Evolutionary conservation across 108 stramenopile genomes (phyloP), one percentile per base, ranked within the genome.

Genomic region (Nitzschia sp.): DNA sequence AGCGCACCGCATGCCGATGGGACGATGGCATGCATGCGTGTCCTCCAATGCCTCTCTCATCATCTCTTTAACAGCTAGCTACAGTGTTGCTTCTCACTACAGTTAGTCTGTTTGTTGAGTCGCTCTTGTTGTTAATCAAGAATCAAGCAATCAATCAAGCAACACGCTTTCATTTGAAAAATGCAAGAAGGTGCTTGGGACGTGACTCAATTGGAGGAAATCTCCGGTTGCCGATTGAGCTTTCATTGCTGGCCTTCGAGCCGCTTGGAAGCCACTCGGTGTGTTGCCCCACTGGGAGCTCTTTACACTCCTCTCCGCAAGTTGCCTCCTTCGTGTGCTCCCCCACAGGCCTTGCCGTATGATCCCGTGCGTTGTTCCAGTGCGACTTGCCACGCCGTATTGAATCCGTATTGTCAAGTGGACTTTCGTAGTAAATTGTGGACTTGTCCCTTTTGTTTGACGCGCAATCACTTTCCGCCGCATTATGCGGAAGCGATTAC

Each of bases 401-500:
- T 99, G 46, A 98, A 98, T 76, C 98, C 98, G 3, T 99, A 97
- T 82, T 97, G 95, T 58, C 94, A 96, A 78, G 93, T 98, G 26
- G 99, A 99, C 75, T 99, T 85, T 82, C 76, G 92, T n/a, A 85
- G 90, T 72, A 98, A 98, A 69, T 74, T 99, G 25, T 99, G 99
- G 99, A 89, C 86, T 9, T 99, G 99, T 81, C 97, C 97, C 15
- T 99, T 99, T 78, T 99, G 99, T 73, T 70, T 95, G 62, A 84
- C 79, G n/a, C 84, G 98, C 59, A 99, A 99, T 84, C 96, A 96
- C 68, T 99, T 99, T 68, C 99, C 99, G 13, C 96, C 98, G 25
- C 98, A 99, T 77, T 99, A 99, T 65, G 98, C 98, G 1, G 97
- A 98, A 59, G 97, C 98, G 79, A 99, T 99, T 57, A 87, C 96